Percentiles rank a stretch among this genome's conserved stretches.
These are phyloP conservation scores for Candida sanyaensis DNA, from an alignment of 1,139 yeast genomes.

Conservation along the genomic window DNA sequence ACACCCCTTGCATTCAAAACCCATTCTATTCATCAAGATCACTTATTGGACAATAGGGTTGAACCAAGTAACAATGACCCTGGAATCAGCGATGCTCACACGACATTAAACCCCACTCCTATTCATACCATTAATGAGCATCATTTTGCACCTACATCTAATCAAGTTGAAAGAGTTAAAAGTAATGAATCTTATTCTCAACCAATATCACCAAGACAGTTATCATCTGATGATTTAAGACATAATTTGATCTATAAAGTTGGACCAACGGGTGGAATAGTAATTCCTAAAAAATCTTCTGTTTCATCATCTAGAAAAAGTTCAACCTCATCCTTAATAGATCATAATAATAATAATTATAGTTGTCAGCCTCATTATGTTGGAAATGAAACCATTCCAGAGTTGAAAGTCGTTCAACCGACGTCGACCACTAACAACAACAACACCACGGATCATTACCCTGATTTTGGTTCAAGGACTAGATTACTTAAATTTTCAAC, in stretches of 20 bases:
- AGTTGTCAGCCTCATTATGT: not conserved
- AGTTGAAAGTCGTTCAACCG: not conserved
- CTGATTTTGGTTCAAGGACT: not conserved
- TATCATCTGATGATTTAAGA: slow-evolving; percentile 18
- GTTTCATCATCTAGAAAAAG: slow-evolving; percentile 19
- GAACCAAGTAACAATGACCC: not conserved
- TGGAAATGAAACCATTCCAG: slow-evolving; percentile 1
- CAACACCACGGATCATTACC: not conserved
- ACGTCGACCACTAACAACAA: not conserved
- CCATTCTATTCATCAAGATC: not conserved
- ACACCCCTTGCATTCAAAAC: not conserved
- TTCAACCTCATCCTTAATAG: slow-evolving; percentile 17
- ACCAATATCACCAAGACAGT: slow-evolving; percentile 10
- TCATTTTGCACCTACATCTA: not conserved
- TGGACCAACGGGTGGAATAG: slow-evolving; percentile 20
- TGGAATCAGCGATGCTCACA: slow-evolving; percentile 5
- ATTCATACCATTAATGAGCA: not conserved
- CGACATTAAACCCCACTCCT: slow-evolving; percentile 1
- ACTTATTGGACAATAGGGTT: not conserved
- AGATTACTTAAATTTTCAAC: not conserved
- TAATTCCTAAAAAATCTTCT: slow-evolving; percentile 21
- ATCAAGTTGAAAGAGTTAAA: not conserved
- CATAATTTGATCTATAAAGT: slow-evolving; percentile 35
- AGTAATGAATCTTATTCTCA: slow-evolving; percentile 8
- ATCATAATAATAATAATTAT: slow-evolving; percentile 3